These are phyloP conservation scores for Ascoidea rubescens DNA, from an alignment of 805 yeast genomes.

Conservation along the genomic window DNA sequence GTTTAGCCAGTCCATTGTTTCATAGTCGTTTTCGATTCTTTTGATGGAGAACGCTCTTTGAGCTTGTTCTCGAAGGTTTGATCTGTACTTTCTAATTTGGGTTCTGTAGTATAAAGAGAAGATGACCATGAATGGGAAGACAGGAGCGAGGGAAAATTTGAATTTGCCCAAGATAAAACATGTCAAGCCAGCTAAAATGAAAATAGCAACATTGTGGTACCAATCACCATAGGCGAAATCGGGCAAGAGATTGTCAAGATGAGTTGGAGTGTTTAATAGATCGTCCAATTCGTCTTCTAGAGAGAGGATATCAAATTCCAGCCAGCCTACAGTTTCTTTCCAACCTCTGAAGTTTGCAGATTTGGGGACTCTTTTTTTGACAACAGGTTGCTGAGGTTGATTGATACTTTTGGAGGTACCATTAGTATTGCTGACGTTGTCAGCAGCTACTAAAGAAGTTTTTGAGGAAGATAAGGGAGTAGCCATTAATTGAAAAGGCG, in stretches of 20 bases:
- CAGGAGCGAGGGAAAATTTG: conserved; percentile 65
- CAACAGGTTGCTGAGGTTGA: no score
- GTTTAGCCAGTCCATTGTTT: conserved; percentile 93
- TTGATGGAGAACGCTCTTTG: conserved; percentile 76
- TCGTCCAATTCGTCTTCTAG: conserved; percentile 62
- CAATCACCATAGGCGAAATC: conserved; percentile 82
- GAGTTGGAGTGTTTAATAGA: conserved; percentile 52
- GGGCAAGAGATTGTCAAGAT: conserved; percentile 65
- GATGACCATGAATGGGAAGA: conserved; percentile 55
- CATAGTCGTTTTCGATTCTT: conserved; percentile 77
- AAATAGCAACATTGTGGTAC: conserved; percentile 78
- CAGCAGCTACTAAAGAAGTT: no score
- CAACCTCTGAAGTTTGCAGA: conserved; percentile 76
- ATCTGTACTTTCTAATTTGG: conserved; percentile 68
- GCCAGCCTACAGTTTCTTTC: conserved; percentile 90
- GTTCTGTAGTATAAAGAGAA: conserved; percentile 66
- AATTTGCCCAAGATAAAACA: conserved; percentile 75
- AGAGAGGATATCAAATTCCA: conserved; percentile 48
- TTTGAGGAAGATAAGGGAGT: no score
- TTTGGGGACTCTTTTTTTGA: conserved; percentile 28
- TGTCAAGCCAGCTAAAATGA: conserved; percentile 50
- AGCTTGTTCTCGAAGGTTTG: conserved; percentile 59
- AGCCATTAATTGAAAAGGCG: no score
- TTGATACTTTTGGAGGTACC: no score
- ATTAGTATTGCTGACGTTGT: no score